Conservation (phyloP, 208 protist genomes). For the Trypanosoma grayi region DNA sequence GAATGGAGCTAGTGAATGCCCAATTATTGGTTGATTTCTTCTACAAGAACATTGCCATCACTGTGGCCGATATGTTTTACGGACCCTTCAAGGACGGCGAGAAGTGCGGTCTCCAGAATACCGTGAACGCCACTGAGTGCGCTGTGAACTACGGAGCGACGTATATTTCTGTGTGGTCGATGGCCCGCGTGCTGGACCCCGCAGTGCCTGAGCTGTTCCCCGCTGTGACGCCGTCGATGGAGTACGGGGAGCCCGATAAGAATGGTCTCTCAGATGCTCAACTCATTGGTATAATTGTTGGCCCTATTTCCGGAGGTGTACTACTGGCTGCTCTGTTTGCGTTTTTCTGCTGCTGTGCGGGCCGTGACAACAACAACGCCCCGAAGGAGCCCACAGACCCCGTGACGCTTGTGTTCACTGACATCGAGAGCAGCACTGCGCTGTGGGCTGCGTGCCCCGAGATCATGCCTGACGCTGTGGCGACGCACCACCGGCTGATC, state of each 20-base stretch:
- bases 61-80: slow-evolving; percentile 27
- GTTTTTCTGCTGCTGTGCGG: slow-evolving; percentile 4
- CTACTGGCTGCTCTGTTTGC: slow-evolving; percentile 3
- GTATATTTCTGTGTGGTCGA: slow-evolving; percentile 29
- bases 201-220: slow-evolving; percentile 6
- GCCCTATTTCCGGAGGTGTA: slow-evolving; percentile 5
- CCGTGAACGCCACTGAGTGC: not conserved
- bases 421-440: slow-evolving; percentile 78
- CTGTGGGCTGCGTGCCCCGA: slow-evolving; percentile 57
- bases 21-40: slow-evolving; percentile 18
- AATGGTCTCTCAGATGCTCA: slow-evolving; percentile 15
- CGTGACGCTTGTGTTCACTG: slow-evolving; percentile 74
- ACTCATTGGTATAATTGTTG: slow-evolving; percentile 33
- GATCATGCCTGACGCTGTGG: slow-evolving; percentile 59
- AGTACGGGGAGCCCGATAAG: slow-evolving; percentile 17
- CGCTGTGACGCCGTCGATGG: slow-evolving; percentile 35
- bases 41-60: slow-evolving; percentile 22
- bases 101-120: not conserved
- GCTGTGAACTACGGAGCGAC: slow-evolving; percentile 53
- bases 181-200: slow-evolving; percentile 33
- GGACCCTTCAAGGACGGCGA: slow-evolving; percentile 22
- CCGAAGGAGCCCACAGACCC: slow-evolving; percentile 37
- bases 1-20: slow-evolving; percentile 21
- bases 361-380: slow-evolving; percentile 41
- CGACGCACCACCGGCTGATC: slow-evolving; percentile 62